Base-by-base conservation (phyloP, 2,329 filamentous ascomycete genomes). In the Penicillium griseofulvum region DNA sequence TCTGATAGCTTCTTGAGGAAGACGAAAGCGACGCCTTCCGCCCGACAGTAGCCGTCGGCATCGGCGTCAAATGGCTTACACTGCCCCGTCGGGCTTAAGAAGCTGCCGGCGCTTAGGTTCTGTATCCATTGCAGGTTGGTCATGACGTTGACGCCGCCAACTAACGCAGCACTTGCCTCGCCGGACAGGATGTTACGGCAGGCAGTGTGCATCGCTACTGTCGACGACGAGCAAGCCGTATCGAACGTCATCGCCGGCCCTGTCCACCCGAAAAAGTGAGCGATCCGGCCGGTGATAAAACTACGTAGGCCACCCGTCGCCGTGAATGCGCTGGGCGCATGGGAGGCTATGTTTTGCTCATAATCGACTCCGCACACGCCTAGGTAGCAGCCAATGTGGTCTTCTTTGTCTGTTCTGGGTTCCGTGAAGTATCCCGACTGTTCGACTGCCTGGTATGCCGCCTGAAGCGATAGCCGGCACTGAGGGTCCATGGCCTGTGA, bases 41-140 rank as follows among this genome's bases (percentile, higher is more conserved):
- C 77, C 5, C 80, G 75, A 52, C 78, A 80, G 58, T 82, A 82
- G 1, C 80, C 80, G 62, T 81, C 77, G 0, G 78, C 80, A 11
- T 64, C 56, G 12, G 71, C 1, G 26, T 44, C 77, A 52, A 79
- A 80, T 1, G 77, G 68, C 46, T 78, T 78, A 53, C 79, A 83
- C 12, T 72, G 66, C 0, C 80, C 80, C 1, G 73, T 77, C 0
- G 70, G 68, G 26, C 73, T 78, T 0, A 81, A 58, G 54, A 81
- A 79, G 4, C 64, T 64, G 1, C 69, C 78, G 0, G 60, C 66
- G 5, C 62, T 69, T 4, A 79, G 43, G 24, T 56, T 61, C 24
- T 63, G 59, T 19, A 51, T 60, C 59, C 38, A 61, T 24, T 63
- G 34, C 1, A 68, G 64, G 48, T 54, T 66, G 9, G 63, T 67